Percentiles rank a stretch among this genome's conserved stretches.
Conservation (phyloP, 257 asterid genomes). For the Petrea volubilis region DNA sequence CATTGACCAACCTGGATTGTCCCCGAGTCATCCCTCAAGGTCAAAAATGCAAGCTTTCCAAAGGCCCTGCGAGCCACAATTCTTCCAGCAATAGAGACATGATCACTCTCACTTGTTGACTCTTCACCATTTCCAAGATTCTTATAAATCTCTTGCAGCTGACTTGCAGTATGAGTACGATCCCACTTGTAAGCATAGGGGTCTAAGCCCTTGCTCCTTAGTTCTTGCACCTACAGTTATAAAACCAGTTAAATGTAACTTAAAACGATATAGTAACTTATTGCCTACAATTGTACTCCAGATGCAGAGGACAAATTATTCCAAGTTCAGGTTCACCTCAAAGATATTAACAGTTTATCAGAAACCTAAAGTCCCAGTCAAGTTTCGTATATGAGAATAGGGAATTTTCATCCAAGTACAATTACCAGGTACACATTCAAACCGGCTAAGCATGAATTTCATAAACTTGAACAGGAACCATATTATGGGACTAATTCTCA, state of each 20-base stretch:
- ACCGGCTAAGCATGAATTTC: background rate
- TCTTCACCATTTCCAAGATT: constrained; percentile 86
- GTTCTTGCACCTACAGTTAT: constrained; percentile 71
- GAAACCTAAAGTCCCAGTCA: background rate
- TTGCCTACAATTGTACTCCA: background rate
- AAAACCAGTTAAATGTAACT: background rate
- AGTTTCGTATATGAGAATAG: background rate
- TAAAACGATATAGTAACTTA: background rate
- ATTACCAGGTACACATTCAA: background rate
- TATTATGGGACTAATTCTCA: background rate
- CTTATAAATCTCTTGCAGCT: constrained; percentile 75
- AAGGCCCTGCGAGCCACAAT: constrained; percentile 91
- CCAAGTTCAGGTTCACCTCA: background rate
- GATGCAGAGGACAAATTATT: background rate
- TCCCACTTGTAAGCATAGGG: constrained; percentile 96
- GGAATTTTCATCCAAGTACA: background rate
- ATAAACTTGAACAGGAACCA: background rate
- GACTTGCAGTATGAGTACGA: constrained; percentile 73
- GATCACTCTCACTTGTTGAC: constrained; percentile 50
- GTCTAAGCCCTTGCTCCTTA: constrained; percentile 79
- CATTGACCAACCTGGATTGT: constrained; percentile 69
- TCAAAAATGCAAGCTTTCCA: constrained; percentile 92
- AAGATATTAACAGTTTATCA: background rate
- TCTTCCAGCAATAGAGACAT: constrained; percentile 86
- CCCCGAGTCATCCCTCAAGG: constrained; percentile 95